Evolutionary conservation across 2,329 filamentous ascomycete species (phyloP).

Genomic region (Cladosporium phlei): DNA sequence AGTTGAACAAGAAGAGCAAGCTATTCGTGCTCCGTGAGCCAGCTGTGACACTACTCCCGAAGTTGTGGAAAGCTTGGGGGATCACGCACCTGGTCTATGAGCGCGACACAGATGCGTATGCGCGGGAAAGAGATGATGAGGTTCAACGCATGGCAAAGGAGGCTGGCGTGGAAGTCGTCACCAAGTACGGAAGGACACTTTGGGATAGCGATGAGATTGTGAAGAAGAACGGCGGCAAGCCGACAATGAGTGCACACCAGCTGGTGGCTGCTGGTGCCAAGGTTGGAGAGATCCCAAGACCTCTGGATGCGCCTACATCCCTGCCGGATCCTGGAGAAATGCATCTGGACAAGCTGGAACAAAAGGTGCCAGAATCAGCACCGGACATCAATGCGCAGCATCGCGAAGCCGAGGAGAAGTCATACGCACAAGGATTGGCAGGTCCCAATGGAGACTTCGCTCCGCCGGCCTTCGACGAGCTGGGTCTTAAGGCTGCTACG

Average conservation of each 20-base stretch:
- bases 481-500: conserved; percentile 62
- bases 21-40: conserved; percentile 68
- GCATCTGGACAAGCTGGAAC: conserved; percentile 52
- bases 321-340: conserved; percentile 64
- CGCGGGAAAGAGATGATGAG: conserved; percentile 56
- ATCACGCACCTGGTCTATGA: conserved; percentile 75
- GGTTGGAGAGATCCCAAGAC: conserved; percentile 57
- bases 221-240: conserved; percentile 59
- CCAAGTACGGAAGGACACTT: conserved; percentile 60
- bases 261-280: conserved; percentile 59
- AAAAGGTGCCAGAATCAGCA: conserved; percentile 45
- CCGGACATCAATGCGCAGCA: conserved; percentile 59
- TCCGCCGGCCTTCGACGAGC: conserved; percentile 65
- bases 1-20: conserved; percentile 65
- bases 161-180: conserved; percentile 65
- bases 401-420: conserved; percentile 51
- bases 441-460: conserved; percentile 66
- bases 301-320: conserved; percentile 54
- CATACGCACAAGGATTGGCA: conserved; percentile 54
- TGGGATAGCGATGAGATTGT: conserved; percentile 71
- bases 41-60: conserved; percentile 65
- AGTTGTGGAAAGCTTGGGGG: conserved; percentile 68
- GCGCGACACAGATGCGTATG: conserved; percentile 73
- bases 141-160: conserved; percentile 57
- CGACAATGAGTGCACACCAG: conserved; percentile 69